Percentiles rank a stretch among this genome's conserved stretches.
Conservation (phyloP, 768 basidiomycete species). For the Boletus rex-veris region DNA sequence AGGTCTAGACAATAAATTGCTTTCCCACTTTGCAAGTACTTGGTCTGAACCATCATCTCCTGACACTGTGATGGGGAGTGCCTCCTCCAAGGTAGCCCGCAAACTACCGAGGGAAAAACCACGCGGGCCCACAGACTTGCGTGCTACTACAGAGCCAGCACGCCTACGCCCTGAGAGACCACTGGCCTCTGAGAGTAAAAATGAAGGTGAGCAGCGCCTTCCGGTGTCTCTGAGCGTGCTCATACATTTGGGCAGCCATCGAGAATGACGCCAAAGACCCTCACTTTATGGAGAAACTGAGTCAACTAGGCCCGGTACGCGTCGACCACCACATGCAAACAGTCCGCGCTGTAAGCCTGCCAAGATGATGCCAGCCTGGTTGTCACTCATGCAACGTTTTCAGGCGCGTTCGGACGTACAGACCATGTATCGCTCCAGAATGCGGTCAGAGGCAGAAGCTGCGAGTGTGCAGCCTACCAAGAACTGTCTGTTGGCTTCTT, state of each 20-base stretch:
- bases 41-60: background rate
- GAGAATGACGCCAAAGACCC: slow-evolving; percentile 67
- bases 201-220: slow-evolving; percentile 37
- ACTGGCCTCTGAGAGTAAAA: slow-evolving; percentile 50
- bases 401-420: slow-evolving; percentile 30
- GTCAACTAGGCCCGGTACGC: slow-evolving; percentile 59
- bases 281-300: slow-evolving; percentile 64
- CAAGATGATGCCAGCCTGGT: background rate
- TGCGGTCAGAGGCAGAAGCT: slow-evolving; percentile 54
- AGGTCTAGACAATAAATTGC: slow-evolving; percentile 31
- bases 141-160: slow-evolving; percentile 17
- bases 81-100: slow-evolving; percentile 57
- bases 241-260: slow-evolving; percentile 43
- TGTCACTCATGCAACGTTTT: background rate
- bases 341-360: slow-evolving; percentile 42
- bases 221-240: background rate
- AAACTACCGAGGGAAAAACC: slow-evolving; percentile 51
- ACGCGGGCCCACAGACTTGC: slow-evolving; percentile 44
- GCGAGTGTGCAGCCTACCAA: slow-evolving; percentile 35
- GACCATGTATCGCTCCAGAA: slow-evolving; percentile 51
- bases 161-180: slow-evolving; percentile 20
- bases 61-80: slow-evolving; percentile 48
- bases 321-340: slow-evolving; percentile 64
- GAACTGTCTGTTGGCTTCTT: slow-evolving; percentile 54
- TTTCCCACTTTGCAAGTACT: background rate